phyloP scores from a whole-genome alignment of 75 land plant species.

The Pinus taeda region DNA sequence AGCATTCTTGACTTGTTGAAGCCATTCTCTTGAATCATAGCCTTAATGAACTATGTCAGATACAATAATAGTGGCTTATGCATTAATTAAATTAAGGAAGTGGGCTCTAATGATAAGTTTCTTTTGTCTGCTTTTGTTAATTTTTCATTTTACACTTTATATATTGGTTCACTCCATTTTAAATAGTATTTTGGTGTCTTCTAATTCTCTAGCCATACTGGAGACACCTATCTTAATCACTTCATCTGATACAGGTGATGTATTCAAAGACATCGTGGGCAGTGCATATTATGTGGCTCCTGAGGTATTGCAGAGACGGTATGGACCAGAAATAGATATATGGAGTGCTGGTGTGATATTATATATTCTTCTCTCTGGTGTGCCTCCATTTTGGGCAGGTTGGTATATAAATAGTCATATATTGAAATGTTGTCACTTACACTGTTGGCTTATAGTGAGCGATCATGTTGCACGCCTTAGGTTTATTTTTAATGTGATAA shows the following conservation, averaged over 20 bases:
- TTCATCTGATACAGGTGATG: conserved; percentile 39
- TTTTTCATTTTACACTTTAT: no score
- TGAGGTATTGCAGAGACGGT: conserved; percentile 52
- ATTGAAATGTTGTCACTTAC: not conserved
- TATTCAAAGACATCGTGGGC: conserved; percentile 68
- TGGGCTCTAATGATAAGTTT: no score
- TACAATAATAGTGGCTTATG: no score
- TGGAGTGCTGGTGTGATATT: conserved; percentile 84
- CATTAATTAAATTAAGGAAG: no score
- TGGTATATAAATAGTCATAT: not conserved
- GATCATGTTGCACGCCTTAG: not conserved
- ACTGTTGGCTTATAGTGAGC: not conserved
- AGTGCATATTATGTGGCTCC: conserved; percentile 87
- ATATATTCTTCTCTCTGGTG: conserved; percentile 63
- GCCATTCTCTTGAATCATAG: no score
- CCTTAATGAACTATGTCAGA: no score
- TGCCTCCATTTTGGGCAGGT: conserved; percentile 92
- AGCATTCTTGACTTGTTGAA: no score
- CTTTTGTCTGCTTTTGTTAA: no score
- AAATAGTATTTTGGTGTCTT: no score
- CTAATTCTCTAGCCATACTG: no score
- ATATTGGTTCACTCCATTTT: no score
- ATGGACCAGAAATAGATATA: conserved; percentile 74
- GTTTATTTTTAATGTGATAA: not conserved
- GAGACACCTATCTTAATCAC: not conserved